Conservation (phyloP, 2,329 filamentous ascomycete genomes). For the Penicillium glabrum region DNA sequence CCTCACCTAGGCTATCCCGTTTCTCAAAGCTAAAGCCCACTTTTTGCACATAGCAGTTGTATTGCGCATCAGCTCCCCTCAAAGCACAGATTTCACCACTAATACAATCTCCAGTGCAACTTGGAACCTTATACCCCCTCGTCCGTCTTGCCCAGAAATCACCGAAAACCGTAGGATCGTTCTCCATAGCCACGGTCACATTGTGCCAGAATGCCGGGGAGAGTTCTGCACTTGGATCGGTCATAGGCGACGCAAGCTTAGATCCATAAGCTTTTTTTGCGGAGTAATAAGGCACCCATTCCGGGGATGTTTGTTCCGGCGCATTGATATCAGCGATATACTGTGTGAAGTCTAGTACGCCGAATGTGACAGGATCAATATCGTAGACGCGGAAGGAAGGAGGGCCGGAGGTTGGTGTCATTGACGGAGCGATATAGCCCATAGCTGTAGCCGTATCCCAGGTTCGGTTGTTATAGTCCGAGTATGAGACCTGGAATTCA, state of each 20-base stretch:
- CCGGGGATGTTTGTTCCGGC: constrained; percentile 44
- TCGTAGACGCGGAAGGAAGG: constrained; percentile 61
- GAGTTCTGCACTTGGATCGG: constrained; percentile 45
- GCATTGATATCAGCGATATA: constrained; percentile 56
- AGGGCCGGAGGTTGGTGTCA: constrained; percentile 57
- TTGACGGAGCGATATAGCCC: constrained; percentile 56
- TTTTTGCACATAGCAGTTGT: constrained; percentile 50
- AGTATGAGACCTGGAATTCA: constrained; percentile 58
- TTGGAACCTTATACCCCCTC: constrained; percentile 45
- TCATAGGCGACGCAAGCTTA: constrained; percentile 44
- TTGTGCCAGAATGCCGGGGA: constrained; percentile 62
- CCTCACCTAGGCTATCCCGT: constrained; percentile 11
- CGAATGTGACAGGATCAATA: constrained; percentile 58
- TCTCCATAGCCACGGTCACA: constrained; percentile 52
- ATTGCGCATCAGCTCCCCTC: constrained; percentile 53
- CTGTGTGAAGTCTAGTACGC: constrained; percentile 54
- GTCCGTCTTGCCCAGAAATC: constrained; percentile 50
- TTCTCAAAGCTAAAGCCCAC: constrained; percentile 38
- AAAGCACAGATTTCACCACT: constrained; percentile 53
- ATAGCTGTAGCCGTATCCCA: constrained; percentile 49
- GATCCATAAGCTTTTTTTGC: constrained; percentile 56
- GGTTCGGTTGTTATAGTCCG: constrained; percentile 45
- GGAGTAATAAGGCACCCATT: constrained; percentile 59
- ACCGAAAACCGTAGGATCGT: constrained; percentile 45
- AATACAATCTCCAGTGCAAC: constrained; percentile 48